Evolutionary conservation across 805 yeast genomes (phyloP).

Genomic region (Zygosaccharomyces bailii): DNA sequence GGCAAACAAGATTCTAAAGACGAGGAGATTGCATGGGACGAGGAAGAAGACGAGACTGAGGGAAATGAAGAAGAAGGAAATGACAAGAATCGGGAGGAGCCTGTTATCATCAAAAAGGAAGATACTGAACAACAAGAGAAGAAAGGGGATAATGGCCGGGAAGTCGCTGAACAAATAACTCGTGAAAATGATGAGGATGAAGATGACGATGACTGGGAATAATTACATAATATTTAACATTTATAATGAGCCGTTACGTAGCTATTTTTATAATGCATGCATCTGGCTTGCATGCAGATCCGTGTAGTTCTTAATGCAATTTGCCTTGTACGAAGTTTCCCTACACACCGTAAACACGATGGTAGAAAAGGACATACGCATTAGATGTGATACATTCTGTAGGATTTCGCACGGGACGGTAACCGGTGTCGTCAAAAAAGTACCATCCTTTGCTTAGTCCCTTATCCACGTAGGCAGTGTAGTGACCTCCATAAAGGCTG

Average conservation of each 20-base stretch:
- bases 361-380: constrained; percentile 82
- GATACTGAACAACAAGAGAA: constrained; percentile 10
- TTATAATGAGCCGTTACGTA: constrained; percentile 1
- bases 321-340: neutral
- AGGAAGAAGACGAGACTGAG: constrained; percentile 31
- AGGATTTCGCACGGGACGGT: constrained; percentile 47
- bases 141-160: constrained; percentile 10
- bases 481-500: constrained; percentile 79
- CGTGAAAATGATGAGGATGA: constrained; percentile 38
- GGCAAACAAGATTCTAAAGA: constrained; percentile 32
- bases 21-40: constrained; percentile 40
- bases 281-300: neutral
- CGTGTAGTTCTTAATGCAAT: no score
- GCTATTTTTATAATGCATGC: neutral
- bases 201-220: constrained; percentile 65
- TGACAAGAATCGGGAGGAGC: constrained; percentile 18
- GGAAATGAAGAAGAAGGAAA: constrained; percentile 34
- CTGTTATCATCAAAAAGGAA: constrained; percentile 16
- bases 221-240: constrained; percentile 11
- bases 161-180: constrained; percentile 18
- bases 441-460: constrained; percentile 65
- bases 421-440: constrained; percentile 73
- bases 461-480: constrained; percentile 75
- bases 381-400: constrained; percentile 60
- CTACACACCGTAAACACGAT: constrained; percentile 35